A percentile compares a stretch with the other conserved stretches of the same genome.
Conservation (phyloP, 768 basidiomycete genomes). For the Lepiota venenata region DNA sequence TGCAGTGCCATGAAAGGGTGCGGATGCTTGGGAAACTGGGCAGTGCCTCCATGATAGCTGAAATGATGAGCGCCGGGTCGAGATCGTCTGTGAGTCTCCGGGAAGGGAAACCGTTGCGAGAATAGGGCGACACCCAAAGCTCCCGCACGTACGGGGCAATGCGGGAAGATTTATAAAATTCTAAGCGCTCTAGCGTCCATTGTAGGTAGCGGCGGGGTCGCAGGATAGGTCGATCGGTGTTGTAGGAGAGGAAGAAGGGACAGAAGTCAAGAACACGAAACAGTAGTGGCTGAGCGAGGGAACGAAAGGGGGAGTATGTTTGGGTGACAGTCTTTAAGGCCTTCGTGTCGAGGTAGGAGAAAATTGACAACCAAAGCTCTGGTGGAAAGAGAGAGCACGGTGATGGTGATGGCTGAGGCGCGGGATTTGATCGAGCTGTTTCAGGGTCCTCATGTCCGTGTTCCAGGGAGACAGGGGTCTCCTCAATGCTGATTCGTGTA, state of each 20-base stretch:
- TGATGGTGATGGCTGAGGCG: background rate
- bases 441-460: background rate
- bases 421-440: background rate
- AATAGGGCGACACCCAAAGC: constrained; percentile 35
- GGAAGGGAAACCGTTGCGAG: constrained; percentile 23
- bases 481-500: no score
- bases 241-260: constrained; percentile 31
- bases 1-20: constrained; percentile 32
- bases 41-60: constrained; percentile 26
- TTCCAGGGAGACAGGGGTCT: no score
- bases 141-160: constrained; percentile 31
- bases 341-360: constrained; percentile 24
- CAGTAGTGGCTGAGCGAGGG: constrained; percentile 33
- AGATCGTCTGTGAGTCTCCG: constrained; percentile 28
- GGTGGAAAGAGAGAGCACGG: constrained; percentile 20
- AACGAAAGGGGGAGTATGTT: constrained; percentile 28
- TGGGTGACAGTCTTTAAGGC: constrained; percentile 28
- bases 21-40: constrained; percentile 29
- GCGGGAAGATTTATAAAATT: constrained; percentile 28
- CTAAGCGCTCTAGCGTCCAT: constrained; percentile 24
- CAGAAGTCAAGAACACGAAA: constrained; percentile 32
- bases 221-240: constrained; percentile 21
- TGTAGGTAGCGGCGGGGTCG: constrained; percentile 28
- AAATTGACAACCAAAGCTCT: constrained; percentile 34
- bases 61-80: constrained; percentile 28